These are phyloP conservation scores for Hyphopichia pseudoburtonii DNA, from an alignment of 1,139 yeast species.

Conservation along the genomic window DNA sequence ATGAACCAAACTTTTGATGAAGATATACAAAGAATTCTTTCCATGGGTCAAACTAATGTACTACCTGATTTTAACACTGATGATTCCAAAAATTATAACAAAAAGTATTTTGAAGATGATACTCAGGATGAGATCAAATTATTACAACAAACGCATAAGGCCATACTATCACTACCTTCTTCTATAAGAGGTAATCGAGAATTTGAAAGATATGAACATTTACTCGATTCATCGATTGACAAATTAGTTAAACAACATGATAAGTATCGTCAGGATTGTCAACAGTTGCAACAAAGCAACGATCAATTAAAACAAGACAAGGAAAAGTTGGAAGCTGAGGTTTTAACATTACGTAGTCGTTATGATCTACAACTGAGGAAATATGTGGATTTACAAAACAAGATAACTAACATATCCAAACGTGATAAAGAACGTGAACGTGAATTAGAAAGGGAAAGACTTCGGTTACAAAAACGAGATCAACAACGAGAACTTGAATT, in stretches of 20 bases:
- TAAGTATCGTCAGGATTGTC: background rate
- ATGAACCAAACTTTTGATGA: conserved; percentile 1
- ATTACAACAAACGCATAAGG: conserved; percentile 4
- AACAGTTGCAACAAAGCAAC: background rate
- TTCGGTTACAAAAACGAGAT: background rate
- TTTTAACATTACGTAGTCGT: background rate
- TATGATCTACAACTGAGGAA: background rate
- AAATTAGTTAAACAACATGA: conserved; percentile 1
- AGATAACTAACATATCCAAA: background rate
- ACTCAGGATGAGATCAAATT: conserved; percentile 1
- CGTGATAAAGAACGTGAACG: background rate
- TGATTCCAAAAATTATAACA: background rate
- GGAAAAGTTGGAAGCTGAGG: background rate
- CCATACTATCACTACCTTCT: conserved; percentile 2
- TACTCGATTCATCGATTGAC: conserved; percentile 2
- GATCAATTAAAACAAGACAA: background rate
- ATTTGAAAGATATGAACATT: conserved; percentile 4
- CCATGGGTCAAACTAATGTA: background rate
- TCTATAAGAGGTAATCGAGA: conserved; percentile 1
- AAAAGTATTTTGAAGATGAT: background rate
- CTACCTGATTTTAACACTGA: background rate
- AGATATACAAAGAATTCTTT: conserved; percentile 1
- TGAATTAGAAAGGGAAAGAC: background rate
- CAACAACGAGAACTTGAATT: conserved; percentile 1
- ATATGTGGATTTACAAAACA: background rate